Conservation (phyloP, 192 early-diverging fungal genomes). For the Dispira simplex region DNA sequence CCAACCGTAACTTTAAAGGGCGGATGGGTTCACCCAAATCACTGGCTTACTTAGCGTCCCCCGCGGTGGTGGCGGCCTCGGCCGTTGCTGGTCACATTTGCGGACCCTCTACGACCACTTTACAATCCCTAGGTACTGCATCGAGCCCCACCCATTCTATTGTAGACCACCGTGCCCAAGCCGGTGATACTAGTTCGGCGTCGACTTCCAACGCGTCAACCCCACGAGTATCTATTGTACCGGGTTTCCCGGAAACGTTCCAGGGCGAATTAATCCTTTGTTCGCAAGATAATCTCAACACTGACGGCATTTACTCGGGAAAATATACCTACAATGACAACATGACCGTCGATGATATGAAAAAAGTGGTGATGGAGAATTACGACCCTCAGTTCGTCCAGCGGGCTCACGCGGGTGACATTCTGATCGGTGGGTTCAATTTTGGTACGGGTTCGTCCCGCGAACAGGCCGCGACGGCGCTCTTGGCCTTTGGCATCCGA, state of each 20-base stretch:
- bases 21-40: conserved; percentile 92
- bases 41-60: conserved; percentile 86
- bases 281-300: conserved; percentile 91
- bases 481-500: conserved; percentile 72
- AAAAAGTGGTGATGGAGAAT: conserved; percentile 95
- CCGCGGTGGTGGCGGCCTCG: conserved; percentile 91
- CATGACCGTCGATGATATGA: conserved; percentile 78
- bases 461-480: conserved; percentile 94
- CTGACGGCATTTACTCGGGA: conserved; percentile 96
- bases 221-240: conserved; percentile 21
- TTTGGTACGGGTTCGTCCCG: conserved; percentile 96
- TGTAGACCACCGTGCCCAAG: not conserved
- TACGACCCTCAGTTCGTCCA: conserved; percentile 81
- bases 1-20: conserved; percentile 98
- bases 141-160: conserved; percentile 9
- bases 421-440: conserved; percentile 87
- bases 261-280: conserved; percentile 79
- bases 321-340: conserved; percentile 98
- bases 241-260: conserved; percentile 61
- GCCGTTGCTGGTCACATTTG: conserved; percentile 78
- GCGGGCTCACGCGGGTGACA: conserved; percentile 50
- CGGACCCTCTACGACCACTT: conserved; percentile 22
- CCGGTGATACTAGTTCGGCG: conserved; percentile 10
- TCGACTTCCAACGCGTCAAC: conserved; percentile 9
- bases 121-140: conserved; percentile 9